Evolutionary conservation across 345 rosid genomes (phyloP).

Genomic region (Clarkia xantiana): DNA sequence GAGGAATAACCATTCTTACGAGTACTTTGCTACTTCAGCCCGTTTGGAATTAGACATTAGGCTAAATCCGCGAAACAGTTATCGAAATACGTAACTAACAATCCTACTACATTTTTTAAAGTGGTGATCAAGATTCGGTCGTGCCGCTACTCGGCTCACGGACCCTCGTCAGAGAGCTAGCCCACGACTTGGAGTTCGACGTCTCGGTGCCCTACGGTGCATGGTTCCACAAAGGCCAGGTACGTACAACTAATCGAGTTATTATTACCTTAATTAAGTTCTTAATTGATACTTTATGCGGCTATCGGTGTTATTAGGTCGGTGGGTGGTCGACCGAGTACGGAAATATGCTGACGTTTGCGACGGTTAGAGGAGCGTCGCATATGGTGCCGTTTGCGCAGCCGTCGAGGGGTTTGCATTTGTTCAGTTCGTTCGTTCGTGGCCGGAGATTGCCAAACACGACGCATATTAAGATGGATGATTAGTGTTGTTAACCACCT

Average conservation of each 20-base stretch:
- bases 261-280: too few species aligned
- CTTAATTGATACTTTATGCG: neutral
- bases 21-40: too few species aligned
- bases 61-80: too few species aligned
- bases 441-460: constrained; percentile 11
- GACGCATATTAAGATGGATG: too few species aligned
- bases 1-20: too few species aligned
- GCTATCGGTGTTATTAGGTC: constrained; percentile 2
- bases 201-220: constrained; percentile 57
- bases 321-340: constrained; percentile 27
- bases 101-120: too few species aligned
- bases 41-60: too few species aligned
- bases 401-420: constrained; percentile 13
- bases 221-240: constrained; percentile 97
- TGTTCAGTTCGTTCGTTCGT: constrained; percentile 14
- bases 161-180: constrained; percentile 62
- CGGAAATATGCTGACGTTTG: constrained; percentile 10
- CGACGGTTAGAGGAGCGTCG: constrained; percentile 16
- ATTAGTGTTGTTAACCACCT: too few species aligned
- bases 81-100: too few species aligned
- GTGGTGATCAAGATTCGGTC: constrained; percentile 87
- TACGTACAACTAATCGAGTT: constrained; percentile 6
- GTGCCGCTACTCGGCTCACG: constrained; percentile 71
- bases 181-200: constrained; percentile 43
- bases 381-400: constrained; percentile 17